phyloP scores from a whole-genome alignment of 1,284 basidiomycete species.

The Malassezia nana region DNA sequence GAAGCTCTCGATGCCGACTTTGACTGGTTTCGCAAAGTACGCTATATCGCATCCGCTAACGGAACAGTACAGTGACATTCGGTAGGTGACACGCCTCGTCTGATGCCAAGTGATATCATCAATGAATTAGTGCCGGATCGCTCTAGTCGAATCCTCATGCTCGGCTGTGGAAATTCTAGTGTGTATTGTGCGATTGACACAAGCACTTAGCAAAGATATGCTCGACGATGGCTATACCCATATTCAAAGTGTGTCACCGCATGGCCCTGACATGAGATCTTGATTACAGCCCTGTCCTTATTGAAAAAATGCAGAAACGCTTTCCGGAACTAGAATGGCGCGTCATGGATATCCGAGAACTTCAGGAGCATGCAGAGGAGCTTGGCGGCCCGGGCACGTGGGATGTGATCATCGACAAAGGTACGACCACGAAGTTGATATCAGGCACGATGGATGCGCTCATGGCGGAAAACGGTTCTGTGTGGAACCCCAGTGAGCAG shows the following conservation, averaged over 20 bases:
- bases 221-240: constrained; percentile 24
- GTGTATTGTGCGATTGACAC: background rate
- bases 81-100: background rate
- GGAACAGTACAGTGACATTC: constrained; percentile 16
- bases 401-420: constrained; percentile 42
- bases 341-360: constrained; percentile 38
- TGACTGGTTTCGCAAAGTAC: constrained; percentile 40
- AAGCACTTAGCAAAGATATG: constrained; percentile 33
- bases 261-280: constrained; percentile 9
- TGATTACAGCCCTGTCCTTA: constrained; percentile 22
- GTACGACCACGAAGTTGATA: constrained; percentile 1
- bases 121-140: constrained; percentile 27
- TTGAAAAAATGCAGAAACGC: constrained; percentile 24
- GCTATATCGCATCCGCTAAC: background rate
- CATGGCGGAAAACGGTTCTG: constrained; percentile 37
- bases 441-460: constrained; percentile 42
- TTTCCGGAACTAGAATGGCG: constrained; percentile 28
- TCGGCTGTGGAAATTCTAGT: constrained; percentile 43
- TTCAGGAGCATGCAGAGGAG: constrained; percentile 17
- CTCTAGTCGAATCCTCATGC: constrained; percentile 32
- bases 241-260: constrained; percentile 26
- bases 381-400: constrained; percentile 26
- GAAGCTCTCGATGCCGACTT: constrained; percentile 26
- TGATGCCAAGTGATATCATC: constrained; percentile 21
- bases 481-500: constrained; percentile 32